Base-by-base conservation (phyloP, 371 early-diverging fungal species). In the Mortierella sp. region DNA sequence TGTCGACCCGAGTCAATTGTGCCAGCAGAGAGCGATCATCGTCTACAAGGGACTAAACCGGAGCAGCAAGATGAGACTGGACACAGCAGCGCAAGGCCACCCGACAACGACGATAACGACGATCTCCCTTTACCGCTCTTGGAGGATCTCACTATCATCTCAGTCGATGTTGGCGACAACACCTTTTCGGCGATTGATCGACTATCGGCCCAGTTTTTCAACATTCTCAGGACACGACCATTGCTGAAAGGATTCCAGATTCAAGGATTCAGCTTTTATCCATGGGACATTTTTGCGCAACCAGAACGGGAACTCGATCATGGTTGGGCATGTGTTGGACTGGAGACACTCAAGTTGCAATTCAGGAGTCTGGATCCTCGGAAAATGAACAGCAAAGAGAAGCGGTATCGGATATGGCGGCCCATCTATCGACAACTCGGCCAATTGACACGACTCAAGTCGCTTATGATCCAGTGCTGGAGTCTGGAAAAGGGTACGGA, bases 391-490 rank as follows among this genome's bases (percentile, higher is more conserved):
- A 68, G 41, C 43, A 68, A 10, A 41, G 68, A 68, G n/a, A 68
- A 68, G 41, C 68, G 68, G 68, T 38, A 68, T 21, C 38, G 68
- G 68, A 38, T 68, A 68, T 68, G 68, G 68, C 68, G 24, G 24
- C 68, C 68, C 38, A 68, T 68, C 21, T 68, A 41, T 41, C 68
- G 68, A 41, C 68, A 68, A 24, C 21, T 68, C 4, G 68, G 68
- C 21, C 68, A 68, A 68, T 41, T 68, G 68, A 68, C 41, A 10
- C 6, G 10, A 41, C 68, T 68, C 68, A 68, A 24, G 24, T 68
- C 68, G 24, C 68, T 68, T 11, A 24, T 68, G 43, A 68, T 68
- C 24, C 68, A 68, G 18, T 68, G 68, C 24, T 68, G 68, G 68
- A 68, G 68, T 68, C 68, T 68, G 12, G 68, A 68, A 41, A 68